Evolutionary conservation across 257 asterid species (phyloP).

Genomic region (Solanum piurae): DNA sequence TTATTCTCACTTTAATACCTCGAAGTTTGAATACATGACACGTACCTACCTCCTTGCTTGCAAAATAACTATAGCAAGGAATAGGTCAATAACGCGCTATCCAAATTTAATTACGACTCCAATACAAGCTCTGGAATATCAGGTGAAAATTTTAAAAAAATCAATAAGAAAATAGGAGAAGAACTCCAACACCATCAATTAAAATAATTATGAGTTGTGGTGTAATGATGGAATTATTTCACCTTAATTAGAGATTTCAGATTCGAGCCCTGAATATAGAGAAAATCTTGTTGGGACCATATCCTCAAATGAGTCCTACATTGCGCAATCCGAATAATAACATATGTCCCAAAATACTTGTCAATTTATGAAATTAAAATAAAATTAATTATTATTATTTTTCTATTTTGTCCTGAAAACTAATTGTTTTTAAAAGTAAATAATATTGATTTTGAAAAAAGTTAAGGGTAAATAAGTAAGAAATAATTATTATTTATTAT

Average conservation of each 20-base stretch:
- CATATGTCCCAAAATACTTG: not conserved
- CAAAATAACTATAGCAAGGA: not conserved
- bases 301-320: too few relatives aligned
- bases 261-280: too few relatives aligned
- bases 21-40: not conserved
- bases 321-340: too few relatives aligned
- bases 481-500: not conserved
- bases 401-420: not conserved
- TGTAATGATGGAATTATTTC: accelerated
- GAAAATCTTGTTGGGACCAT: too few relatives aligned
- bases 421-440: not conserved
- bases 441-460: not conserved
- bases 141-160: too few relatives aligned
- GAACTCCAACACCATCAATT: too few relatives aligned
- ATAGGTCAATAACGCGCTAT: not conserved
- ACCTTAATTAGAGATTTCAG: too few relatives aligned
- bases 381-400: not conserved
- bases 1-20: not conserved
- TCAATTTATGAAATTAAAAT: not conserved
- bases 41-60: not conserved
- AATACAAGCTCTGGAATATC: accelerated
- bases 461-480: not conserved
- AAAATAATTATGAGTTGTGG: too few relatives aligned
- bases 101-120: too few relatives aligned
- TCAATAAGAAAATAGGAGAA: too few relatives aligned